A percentile compares a stretch with the other conserved stretches of the same genome.
These are phyloP conservation scores for Clonostachys rosea DNA, from an alignment of 2,329 filamentous ascomycete species.

Conservation along the genomic window DNA sequence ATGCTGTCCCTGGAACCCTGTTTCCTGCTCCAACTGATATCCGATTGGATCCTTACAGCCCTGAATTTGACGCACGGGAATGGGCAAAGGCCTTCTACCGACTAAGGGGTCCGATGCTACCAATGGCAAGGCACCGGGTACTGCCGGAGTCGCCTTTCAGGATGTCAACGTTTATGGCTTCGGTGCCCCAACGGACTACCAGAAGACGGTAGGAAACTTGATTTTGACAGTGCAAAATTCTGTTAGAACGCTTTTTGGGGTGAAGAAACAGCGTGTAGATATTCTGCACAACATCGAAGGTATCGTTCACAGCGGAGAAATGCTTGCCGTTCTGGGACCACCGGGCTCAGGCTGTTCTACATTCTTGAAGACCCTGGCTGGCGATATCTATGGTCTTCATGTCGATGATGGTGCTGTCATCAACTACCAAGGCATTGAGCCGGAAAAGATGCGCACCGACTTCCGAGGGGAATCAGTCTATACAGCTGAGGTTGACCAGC, in stretches of 20 bases:
- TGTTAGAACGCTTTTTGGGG: slow-evolving; percentile 13
- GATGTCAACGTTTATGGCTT: slow-evolving; percentile 36
- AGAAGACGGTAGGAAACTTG: slow-evolving; percentile 32
- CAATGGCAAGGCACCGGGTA: slow-evolving; percentile 15
- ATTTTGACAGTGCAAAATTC: slow-evolving; percentile 11
- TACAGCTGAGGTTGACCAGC: slow-evolving; percentile 59
- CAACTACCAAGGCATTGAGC: slow-evolving; percentile 58
- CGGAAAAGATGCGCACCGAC: slow-evolving; percentile 52
- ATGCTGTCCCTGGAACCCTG: background rate
- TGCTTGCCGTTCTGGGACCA: slow-evolving; percentile 30
- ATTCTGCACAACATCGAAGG: slow-evolving; percentile 46
- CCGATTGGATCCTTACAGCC: slow-evolving; percentile 25
- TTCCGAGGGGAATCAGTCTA: slow-evolving; percentile 59
- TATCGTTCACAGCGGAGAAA: slow-evolving; percentile 48
- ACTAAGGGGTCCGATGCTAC: slow-evolving; percentile 8
- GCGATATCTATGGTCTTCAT: slow-evolving; percentile 61
- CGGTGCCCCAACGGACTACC: slow-evolving; percentile 32
- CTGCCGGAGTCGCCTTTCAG: slow-evolving; percentile 31
- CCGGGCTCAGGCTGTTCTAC: slow-evolving; percentile 54
- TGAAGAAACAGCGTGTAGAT: slow-evolving; percentile 25
- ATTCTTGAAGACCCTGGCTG: slow-evolving; percentile 50
- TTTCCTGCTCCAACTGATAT: background rate
- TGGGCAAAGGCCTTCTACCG: slow-evolving; percentile 22
- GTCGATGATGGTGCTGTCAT: slow-evolving; percentile 54
- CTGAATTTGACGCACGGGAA: slow-evolving; percentile 43